These are phyloP conservation scores for Zarea fungicola DNA, from an alignment of 2,329 filamentous ascomycete genomes.

Conservation along the genomic window DNA sequence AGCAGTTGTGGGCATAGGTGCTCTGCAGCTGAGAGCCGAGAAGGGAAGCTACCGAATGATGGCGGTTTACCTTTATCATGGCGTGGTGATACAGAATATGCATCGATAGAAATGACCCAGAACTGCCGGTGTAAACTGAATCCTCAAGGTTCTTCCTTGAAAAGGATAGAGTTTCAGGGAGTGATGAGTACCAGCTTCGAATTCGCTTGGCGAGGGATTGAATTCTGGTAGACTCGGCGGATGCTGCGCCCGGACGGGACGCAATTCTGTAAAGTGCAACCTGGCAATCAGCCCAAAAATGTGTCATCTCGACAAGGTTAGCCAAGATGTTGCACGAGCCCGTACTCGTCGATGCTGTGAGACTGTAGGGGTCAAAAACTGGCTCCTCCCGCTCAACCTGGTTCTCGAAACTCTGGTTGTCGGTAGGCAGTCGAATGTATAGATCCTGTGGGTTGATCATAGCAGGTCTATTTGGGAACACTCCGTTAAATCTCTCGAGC, in stretches of 20 bases:
- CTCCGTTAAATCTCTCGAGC: slow-evolving; percentile 61
- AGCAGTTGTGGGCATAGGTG: slow-evolving; percentile 43
- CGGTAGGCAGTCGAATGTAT: slow-evolving; percentile 60
- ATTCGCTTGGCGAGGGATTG: slow-evolving; percentile 46
- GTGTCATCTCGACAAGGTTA: slow-evolving; percentile 56
- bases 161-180: slow-evolving; percentile 52
- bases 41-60: slow-evolving; percentile 38
- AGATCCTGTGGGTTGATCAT: slow-evolving; percentile 60
- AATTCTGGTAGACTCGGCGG: slow-evolving; percentile 30
- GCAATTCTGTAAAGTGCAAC: slow-evolving; percentile 47
- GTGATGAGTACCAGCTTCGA: slow-evolving; percentile 50
- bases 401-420: slow-evolving; percentile 56
- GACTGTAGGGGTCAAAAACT: slow-evolving; percentile 50
- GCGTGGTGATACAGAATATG: slow-evolving; percentile 63
- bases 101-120: slow-evolving; percentile 57
- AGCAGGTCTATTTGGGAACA: slow-evolving; percentile 48
- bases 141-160: slow-evolving; percentile 52
- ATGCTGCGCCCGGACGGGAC: slow-evolving; percentile 22
- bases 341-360: slow-evolving; percentile 17
- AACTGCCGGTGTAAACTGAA: slow-evolving; percentile 46
- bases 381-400: slow-evolving; percentile 53
- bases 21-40: slow-evolving; percentile 35
- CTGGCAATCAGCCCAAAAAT: slow-evolving; percentile 61
- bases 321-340: slow-evolving; percentile 47
- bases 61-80: slow-evolving; percentile 60